phyloP scores from a whole-genome alignment of 495 filamentous ascomycete genomes.

The Xylaria telfairii region DNA sequence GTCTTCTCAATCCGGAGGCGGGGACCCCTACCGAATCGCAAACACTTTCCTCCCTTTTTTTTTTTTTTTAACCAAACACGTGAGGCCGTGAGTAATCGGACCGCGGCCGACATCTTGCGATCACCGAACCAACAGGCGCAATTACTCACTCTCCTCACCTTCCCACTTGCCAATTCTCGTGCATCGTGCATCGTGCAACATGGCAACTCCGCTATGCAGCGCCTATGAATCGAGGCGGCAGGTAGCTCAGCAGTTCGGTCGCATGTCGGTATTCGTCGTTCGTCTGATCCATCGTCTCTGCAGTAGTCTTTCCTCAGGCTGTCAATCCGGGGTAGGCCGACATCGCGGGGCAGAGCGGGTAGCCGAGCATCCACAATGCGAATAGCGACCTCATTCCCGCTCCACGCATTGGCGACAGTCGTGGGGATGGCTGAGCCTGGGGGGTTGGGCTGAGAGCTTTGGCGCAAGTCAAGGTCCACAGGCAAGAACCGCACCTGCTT shows the following conservation, averaged over 20 bases:
- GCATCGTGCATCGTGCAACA: constrained; percentile 7
- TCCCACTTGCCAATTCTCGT: too few relatives aligned
- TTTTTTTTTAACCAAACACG: background rate
- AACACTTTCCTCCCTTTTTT: background rate
- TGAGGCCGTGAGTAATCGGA: background rate
- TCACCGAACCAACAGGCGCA: background rate
- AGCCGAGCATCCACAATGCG: background rate
- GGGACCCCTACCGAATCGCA: background rate
- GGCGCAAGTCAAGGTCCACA: background rate
- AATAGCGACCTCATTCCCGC: background rate
- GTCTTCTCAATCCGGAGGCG: background rate
- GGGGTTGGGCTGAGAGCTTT: background rate
- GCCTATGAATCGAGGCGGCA: background rate
- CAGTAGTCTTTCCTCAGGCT: background rate
- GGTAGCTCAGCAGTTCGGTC: background rate
- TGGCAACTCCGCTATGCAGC: constrained; percentile 5
- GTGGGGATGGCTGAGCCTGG: background rate
- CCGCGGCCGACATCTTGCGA: background rate
- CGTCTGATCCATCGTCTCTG: background rate
- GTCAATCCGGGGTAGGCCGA: background rate
- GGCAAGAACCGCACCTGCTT: background rate
- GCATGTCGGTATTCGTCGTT: constrained; percentile 6
- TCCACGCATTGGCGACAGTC: background rate
- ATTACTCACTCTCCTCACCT: background rate
- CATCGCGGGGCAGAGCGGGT: background rate